These are phyloP conservation scores for Hyaloperonospora arabidopsidis DNA, from an alignment of 352 stramenopile genomes.

Conservation along the genomic window DNA sequence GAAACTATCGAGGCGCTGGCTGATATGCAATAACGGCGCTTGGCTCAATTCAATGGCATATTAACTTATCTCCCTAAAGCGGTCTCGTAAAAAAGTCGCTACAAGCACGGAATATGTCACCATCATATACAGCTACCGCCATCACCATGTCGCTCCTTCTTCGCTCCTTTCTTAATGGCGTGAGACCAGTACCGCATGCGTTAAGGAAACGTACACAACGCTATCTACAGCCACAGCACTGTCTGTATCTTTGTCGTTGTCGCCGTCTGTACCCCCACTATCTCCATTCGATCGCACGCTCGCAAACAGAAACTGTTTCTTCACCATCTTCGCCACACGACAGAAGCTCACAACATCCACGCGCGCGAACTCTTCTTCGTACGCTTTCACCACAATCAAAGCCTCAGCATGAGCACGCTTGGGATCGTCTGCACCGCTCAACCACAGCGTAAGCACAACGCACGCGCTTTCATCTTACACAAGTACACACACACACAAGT, in stretches of 20 bases:
- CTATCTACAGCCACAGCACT: neutral
- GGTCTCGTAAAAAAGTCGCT: slow-evolving; percentile 41
- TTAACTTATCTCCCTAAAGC: slow-evolving; percentile 61
- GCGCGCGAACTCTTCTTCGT: slow-evolving; percentile 33
- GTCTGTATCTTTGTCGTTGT: neutral
- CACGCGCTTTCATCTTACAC: neutral
- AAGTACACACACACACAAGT: neutral
- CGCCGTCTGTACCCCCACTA: neutral
- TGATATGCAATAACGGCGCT: slow-evolving; percentile 60
- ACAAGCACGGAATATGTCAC: neutral
- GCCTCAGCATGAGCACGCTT: slow-evolving; percentile 38
- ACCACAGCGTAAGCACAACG: neutral
- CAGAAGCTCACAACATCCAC: slow-evolving; percentile 57
- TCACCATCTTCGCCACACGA: slow-evolving; percentile 68
- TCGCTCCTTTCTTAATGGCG: slow-evolving; percentile 31
- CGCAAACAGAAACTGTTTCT: slow-evolving; percentile 53
- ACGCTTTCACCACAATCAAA: slow-evolving; percentile 44
- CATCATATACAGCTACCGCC: neutral
- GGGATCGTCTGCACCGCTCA: slow-evolving; percentile 27
- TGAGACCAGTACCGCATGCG: slow-evolving; percentile 47
- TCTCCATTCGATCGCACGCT: slow-evolving; percentile 19
- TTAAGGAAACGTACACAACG: slow-evolving; percentile 53
- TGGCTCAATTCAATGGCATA: slow-evolving; percentile 71
- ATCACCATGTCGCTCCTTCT: slow-evolving; percentile 1
- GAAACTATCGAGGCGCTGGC: slow-evolving; percentile 64